Evolutionary conservation across 768 basidiomycete species (phyloP).

Genomic region (Hericium rajendrae): DNA sequence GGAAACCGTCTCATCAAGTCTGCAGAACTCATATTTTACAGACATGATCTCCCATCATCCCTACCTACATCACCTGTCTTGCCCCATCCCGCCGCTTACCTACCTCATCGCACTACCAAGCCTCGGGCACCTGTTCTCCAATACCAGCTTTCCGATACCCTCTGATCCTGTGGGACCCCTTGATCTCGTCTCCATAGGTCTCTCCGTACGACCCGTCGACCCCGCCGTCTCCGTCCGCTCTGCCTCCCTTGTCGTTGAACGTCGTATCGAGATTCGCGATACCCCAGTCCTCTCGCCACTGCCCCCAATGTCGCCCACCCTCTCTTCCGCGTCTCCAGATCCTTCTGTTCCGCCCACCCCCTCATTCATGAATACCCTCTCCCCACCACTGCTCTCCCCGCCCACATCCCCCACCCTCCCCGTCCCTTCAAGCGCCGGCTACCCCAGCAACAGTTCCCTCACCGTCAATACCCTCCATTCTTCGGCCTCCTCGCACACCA

Average conservation of each 20-base stretch:
- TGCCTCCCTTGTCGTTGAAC: slow-evolving; percentile 58
- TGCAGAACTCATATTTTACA: slow-evolving; percentile 62
- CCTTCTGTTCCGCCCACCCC: neutral
- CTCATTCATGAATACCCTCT: neutral
- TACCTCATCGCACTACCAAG: slow-evolving; percentile 38
- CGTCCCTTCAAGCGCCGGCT: neutral
- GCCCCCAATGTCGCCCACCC: neutral
- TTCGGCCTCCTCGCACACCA: neutral
- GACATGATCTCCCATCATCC: slow-evolving; percentile 44
- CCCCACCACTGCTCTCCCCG: neutral
- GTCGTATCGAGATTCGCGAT: slow-evolving; percentile 56
- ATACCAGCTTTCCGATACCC: slow-evolving; percentile 49
- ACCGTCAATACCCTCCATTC: neutral
- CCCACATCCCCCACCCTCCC: neutral
- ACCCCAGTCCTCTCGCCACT: slow-evolving; percentile 15
- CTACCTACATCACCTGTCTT: slow-evolving; percentile 25
- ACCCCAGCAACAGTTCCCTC: neutral
- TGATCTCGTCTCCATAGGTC: slow-evolving; percentile 59
- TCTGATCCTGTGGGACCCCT: slow-evolving; percentile 56
- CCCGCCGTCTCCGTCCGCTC: slow-evolving; percentile 47
- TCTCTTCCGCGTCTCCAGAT: neutral
- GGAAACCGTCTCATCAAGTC: slow-evolving; percentile 61
- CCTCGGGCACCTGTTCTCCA: slow-evolving; percentile 48
- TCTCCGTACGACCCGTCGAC: slow-evolving; percentile 54
- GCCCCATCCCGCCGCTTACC: slow-evolving; percentile 19